Percentiles rank a stretch among this genome's conserved stretches.
phyloP scores from a whole-genome alignment of 1,284 basidiomycete genomes.

The Ustanciosporium gigantosporum region DNA sequence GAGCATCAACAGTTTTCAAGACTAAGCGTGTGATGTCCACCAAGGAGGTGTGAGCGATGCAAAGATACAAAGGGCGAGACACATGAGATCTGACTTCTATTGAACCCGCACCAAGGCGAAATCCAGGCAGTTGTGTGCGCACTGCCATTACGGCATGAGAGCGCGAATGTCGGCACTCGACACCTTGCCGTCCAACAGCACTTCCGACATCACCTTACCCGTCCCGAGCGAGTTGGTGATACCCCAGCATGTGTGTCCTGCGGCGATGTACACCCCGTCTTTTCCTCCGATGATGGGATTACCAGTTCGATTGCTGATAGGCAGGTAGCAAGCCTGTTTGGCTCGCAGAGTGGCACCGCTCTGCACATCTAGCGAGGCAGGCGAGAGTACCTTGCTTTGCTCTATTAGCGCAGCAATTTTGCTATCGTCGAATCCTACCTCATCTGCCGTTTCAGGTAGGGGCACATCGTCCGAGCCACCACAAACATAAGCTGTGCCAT shows the following conservation, averaged over 20 bases:
- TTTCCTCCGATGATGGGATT: slow-evolving; percentile 65
- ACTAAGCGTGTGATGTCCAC: no score
- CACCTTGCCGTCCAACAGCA: slow-evolving; percentile 65
- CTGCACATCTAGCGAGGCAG: slow-evolving; percentile 61
- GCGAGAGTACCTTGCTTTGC: slow-evolving; percentile 64
- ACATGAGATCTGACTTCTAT: no score
- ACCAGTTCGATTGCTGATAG: slow-evolving; percentile 64
- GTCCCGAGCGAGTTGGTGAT: slow-evolving; percentile 65
- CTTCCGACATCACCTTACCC: slow-evolving; percentile 65
- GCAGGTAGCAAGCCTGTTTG: slow-evolving; percentile 67
- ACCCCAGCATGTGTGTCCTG: slow-evolving; percentile 65
- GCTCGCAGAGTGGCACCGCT: slow-evolving; percentile 59
- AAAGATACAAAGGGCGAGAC: no score
- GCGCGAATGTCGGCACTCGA: slow-evolving; percentile 65
- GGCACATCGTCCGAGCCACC: slow-evolving; percentile 62
- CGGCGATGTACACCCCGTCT: slow-evolving; percentile 64
- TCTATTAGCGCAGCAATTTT: slow-evolving; percentile 63
- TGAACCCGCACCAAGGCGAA: no score
- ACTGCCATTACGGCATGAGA: slow-evolving; percentile 62
- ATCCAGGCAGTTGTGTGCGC: no score
- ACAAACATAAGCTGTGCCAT: slow-evolving; percentile 61
- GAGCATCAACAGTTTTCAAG: no score
- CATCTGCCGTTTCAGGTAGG: slow-evolving; percentile 56
- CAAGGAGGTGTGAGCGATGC: no score
- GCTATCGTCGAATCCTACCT: slow-evolving; percentile 48